phyloP scores from a whole-genome alignment of 495 filamentous ascomycete genomes.

The Glutinoglossum americanum region DNA sequence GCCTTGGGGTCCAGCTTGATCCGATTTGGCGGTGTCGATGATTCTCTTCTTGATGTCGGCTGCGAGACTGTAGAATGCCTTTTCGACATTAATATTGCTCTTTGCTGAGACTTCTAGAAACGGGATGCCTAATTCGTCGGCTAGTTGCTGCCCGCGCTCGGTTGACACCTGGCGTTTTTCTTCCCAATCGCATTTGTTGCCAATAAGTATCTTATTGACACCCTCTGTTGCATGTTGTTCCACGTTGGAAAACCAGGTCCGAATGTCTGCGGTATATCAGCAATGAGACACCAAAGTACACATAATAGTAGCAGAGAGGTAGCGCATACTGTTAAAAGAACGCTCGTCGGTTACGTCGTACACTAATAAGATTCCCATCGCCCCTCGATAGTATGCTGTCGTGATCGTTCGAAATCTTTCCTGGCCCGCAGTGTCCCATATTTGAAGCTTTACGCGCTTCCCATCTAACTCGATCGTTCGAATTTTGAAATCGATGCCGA shows the following conservation, averaged over 20 bases:
- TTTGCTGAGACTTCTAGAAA: slow-evolving; percentile 98
- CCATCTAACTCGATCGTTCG: slow-evolving; percentile 95
- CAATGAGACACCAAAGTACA: background rate
- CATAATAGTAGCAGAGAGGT: background rate
- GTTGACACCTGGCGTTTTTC: slow-evolving; percentile 89
- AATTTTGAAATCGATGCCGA: slow-evolving; percentile 98
- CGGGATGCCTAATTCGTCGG: slow-evolving; percentile 89
- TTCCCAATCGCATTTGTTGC: slow-evolving; percentile 99
- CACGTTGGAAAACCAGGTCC: slow-evolving; percentile 98
- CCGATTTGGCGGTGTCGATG: slow-evolving; percentile 65
- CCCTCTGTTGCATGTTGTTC: slow-evolving; percentile 98
- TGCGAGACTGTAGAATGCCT: slow-evolving; percentile 91
- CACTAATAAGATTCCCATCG: slow-evolving; percentile 89
- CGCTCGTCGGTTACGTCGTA: slow-evolving; percentile 97
- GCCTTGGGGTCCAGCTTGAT: slow-evolving; percentile 38
- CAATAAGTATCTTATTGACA: slow-evolving; percentile 98
- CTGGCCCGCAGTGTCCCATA: slow-evolving; percentile 99
- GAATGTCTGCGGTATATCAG: slow-evolving; percentile 46
- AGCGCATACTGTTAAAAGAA: slow-evolving; percentile 80
- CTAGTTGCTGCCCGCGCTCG: slow-evolving; percentile 79
- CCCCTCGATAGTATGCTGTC: slow-evolving; percentile 94
- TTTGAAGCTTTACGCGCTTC: slow-evolving; percentile 99
- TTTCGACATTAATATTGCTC: slow-evolving; percentile 98
- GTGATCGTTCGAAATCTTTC: slow-evolving; percentile 98
- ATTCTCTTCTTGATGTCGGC: slow-evolving; percentile 94